Evolutionary conservation across 495 filamentous ascomycete species (phyloP), one percentile per base, ranked within the genome.

Genomic region (Annulohypoxylon maeteangense): DNA sequence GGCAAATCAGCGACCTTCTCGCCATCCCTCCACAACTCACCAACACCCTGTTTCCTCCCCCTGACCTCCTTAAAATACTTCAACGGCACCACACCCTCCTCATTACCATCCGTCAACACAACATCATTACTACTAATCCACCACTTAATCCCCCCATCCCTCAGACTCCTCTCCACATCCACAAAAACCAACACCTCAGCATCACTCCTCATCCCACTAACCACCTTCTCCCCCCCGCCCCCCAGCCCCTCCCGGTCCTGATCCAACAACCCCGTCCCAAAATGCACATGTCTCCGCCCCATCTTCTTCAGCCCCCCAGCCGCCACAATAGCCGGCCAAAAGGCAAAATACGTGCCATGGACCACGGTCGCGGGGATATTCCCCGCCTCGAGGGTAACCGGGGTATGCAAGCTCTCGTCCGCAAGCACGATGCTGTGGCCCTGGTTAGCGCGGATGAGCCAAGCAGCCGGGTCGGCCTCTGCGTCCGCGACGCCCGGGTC

Each of bases 371-470:
- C 79, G 0, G 93, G 93, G 6, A 93, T 68, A 4, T 88, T 84
- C 2, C 68, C 74, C 1, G 74, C 74, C 18, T 80, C 79, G 22
- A 79, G 78, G 20, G 80, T 90, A 70, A 98, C 78, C 11, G 89
- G 89, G 16, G 83, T 86, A 12, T 95, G 88, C 14, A 96, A 85
- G 0, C 85, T 84, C 23, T 89, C 88, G 27, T 87, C 87, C 22
- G 90, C 89, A 45, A 99, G 80, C 51, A 82, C 84, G 77, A 94
- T 87, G 72, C 83, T 87, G 82, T 98, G 95, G 53, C 95, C 95
- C 81, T 99, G 95, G 68, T 92, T 95, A 1, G 95, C 95, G 75
- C 95, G 94, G 82, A 99, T 97, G 12, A 97, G 82, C 83, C 88
- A 98, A 76, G 92, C 81, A 1, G 86, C 76, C 0, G 92, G 87